A percentile compares a stretch with the other conserved stretches of the same genome.
Conservation (phyloP, 768 basidiomycete genomes). For the Calocera viscosa region DNA sequence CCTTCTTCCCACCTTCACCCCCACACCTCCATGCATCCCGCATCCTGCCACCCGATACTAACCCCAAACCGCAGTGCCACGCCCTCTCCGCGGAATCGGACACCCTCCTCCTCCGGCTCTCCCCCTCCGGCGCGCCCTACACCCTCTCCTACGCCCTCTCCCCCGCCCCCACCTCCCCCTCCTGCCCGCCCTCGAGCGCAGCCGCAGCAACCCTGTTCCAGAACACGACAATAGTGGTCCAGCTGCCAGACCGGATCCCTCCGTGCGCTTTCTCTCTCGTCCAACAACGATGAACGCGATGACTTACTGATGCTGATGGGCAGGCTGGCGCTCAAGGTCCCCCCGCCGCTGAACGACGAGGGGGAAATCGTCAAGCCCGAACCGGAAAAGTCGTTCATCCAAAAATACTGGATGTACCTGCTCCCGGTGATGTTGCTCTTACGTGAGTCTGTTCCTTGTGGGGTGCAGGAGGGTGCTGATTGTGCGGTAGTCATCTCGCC, state of each 20-base stretch:
- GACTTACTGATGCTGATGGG: slow-evolving; percentile 9
- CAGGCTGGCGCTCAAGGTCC: slow-evolving; percentile 57
- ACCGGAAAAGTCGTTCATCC: slow-evolving; percentile 65
- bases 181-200: background rate
- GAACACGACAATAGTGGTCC: background rate
- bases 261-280: background rate
- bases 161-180: background rate
- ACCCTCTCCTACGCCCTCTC: background rate
- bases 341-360: slow-evolving; percentile 52
- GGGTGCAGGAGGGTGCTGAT: background rate
- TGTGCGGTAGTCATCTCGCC: background rate
- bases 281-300: too few species aligned
- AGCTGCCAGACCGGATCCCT: background rate
- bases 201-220: background rate
- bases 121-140: background rate
- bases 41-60: too few species aligned
- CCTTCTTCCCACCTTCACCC: background rate
- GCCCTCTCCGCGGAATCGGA: background rate
- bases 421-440: slow-evolving; percentile 44
- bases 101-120: background rate
- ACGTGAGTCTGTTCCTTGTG: slow-evolving; percentile 8
- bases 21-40: too few species aligned
- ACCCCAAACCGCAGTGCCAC: background rate
- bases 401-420: slow-evolving; percentile 87
- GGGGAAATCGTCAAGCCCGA: slow-evolving; percentile 49